Conservation (phyloP, 148 eudicot species). For the Bassia scoparia region DNA sequence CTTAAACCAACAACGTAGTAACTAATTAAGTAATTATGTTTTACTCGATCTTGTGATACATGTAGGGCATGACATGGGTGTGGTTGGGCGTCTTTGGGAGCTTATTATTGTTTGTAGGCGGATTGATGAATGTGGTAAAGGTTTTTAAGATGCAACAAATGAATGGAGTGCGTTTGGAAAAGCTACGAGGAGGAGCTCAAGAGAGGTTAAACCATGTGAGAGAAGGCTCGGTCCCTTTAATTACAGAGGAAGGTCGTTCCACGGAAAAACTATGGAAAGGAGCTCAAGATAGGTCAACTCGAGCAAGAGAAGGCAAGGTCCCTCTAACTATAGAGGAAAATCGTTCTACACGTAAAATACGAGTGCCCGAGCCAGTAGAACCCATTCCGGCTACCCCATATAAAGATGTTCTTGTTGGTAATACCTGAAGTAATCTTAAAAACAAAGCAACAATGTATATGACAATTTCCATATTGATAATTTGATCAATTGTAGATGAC, state of each 20-base stretch:
- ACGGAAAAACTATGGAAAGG: conserved; percentile 82
- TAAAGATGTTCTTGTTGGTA: conserved; percentile 63
- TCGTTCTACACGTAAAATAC: conserved; percentile 8
- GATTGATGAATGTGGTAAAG: conserved; percentile 66
- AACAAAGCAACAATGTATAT: background rate
- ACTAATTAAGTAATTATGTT: background rate
- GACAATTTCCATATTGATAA: conserved; percentile 10
- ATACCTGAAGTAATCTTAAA: conserved; percentile 20
- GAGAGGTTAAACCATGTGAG: conserved; percentile 47
- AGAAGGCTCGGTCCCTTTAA: conserved; percentile 61
- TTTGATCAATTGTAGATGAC: background rate
- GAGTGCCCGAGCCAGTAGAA: conserved; percentile 6
- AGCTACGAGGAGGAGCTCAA: conserved; percentile 85
- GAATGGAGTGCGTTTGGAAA: conserved; percentile 64
- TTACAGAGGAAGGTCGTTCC: conserved; percentile 29
- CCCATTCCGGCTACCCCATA: conserved; percentile 41
- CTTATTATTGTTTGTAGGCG: conserved; percentile 61
- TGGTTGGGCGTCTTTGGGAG: conserved; percentile 76
- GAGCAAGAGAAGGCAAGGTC: conserved; percentile 52
- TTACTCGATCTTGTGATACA: background rate
- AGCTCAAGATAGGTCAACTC: conserved; percentile 62
- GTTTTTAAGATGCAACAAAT: conserved; percentile 77
- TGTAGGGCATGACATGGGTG: conserved; percentile 58
- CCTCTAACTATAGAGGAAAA: conserved; percentile 46
- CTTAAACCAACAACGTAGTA: background rate